Percentiles rank a stretch among this genome's conserved stretches.
Evolutionary conservation across 2,329 filamentous ascomycete species (phyloP).

Genomic region (Leptographium flavum): DNA sequence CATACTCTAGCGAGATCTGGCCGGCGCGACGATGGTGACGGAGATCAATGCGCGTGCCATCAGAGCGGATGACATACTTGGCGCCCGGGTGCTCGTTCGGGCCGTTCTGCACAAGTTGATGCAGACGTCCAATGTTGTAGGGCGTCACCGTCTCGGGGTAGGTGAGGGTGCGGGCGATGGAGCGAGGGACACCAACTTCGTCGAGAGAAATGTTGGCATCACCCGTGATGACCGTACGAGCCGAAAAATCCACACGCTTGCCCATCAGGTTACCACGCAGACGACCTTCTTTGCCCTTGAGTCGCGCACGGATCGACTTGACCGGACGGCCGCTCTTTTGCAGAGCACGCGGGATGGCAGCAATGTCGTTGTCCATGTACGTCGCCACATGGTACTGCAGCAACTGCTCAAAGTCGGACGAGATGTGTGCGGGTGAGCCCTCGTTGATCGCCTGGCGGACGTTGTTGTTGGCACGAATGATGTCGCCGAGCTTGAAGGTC

Average conservation of each 20-base stretch:
- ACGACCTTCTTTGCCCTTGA: constrained; percentile 98
- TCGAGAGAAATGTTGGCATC: constrained; percentile 93
- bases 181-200: constrained; percentile 90
- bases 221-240: constrained; percentile 98
- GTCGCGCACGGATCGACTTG: constrained; percentile 87
- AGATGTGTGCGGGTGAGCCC: constrained; percentile 82
- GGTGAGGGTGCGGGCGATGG: constrained; percentile 82
- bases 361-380: constrained; percentile 99
- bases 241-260: constrained; percentile 98
- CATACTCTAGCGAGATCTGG: constrained; percentile 79
- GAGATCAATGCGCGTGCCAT: constrained; percentile 87
- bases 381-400: constrained; percentile 97
- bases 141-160: constrained; percentile 96
- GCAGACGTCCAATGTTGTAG: constrained; percentile 91
- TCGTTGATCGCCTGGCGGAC: constrained; percentile 83
- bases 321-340: constrained; percentile 95
- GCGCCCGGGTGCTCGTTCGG: constrained; percentile 92
- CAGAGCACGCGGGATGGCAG: constrained; percentile 81
- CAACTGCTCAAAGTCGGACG: constrained; percentile 78
- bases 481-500: constrained; percentile 97
- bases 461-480: constrained; percentile 93
- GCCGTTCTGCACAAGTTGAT: constrained; percentile 79
- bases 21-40: constrained; percentile 82
- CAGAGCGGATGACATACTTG: constrained; percentile 88
- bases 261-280: constrained; percentile 98